Base-by-base conservation (phyloP, 805 yeast genomes). In the Candida namnaoensis region DNA sequence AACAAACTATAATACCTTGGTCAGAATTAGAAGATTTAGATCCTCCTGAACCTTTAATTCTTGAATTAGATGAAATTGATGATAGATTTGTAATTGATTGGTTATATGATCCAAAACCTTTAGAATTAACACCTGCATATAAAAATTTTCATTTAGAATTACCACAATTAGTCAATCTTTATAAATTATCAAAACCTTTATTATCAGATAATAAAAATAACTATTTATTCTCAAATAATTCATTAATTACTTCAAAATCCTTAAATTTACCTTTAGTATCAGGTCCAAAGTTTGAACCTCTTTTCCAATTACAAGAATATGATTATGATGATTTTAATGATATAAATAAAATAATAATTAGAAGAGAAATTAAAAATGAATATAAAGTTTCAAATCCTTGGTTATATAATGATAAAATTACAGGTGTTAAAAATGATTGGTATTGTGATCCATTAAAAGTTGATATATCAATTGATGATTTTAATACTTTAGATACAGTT, bases 241-340 rank as follows among this genome's bases (percentile, higher is more conserved):
- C 96, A 0, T 86, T 93, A 49, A 76, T 82, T 58, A 90, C 96
- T 0, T 95, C 98, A 0, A 93, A 93, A 56, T 91, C 95, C 8
- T 69, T 93, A 39, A 88, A 90, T 53, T 72, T 81, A 37, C 82
- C 95, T 1, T 69, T 93, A 32, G 96, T 97, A 0, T 96, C 96
- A 11, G 99, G 99, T 0, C 98, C 99, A 11, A 86, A 83, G 56
- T 93, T 88, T 61, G 98, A 90, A 62, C 95, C 95, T 0, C 62
- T 90, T 13, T 78, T 71, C 62, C 78, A 80, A 45, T 65, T 69
- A 34, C 79, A 79, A 49, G 76, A 74, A 24, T 84, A 78, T 37
- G 97, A 90, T 56, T 84, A 74, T 60, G 87, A 85, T 41, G 98
- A 91, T 58, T 90, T 93, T 64, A 90, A 90, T 53, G 76, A 95